phyloP scores from a whole-genome alignment of 148 eudicot species.

The Persicaria maculosa region DNA sequence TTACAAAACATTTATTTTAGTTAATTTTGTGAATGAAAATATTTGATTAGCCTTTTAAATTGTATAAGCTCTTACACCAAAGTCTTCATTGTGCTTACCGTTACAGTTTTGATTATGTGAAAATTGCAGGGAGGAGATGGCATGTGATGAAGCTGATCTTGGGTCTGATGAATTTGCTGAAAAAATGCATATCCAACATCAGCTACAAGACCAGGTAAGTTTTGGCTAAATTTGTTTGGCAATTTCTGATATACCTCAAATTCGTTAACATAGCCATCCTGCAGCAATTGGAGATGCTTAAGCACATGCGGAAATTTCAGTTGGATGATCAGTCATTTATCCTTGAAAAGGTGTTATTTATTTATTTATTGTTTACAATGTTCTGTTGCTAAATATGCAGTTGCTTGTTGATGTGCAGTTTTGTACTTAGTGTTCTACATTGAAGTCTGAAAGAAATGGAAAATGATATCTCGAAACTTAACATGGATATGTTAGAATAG shows the following conservation, averaged over 20 bases:
- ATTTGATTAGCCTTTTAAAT: too few relatives aligned
- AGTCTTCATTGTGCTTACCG: background rate
- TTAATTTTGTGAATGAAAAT: too few relatives aligned
- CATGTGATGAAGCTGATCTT: constrained; percentile 96
- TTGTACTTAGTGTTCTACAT: too few relatives aligned
- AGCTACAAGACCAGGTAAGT: constrained; percentile 57
- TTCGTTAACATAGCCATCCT: constrained; percentile 11
- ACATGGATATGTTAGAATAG: too few relatives aligned
- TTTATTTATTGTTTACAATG: background rate
- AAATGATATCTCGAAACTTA: too few relatives aligned
- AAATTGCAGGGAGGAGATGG: constrained; percentile 71
- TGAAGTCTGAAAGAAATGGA: too few relatives aligned
- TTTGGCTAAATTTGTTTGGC: background rate
- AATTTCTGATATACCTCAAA: background rate
- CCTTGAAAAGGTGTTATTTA: constrained; percentile 55
- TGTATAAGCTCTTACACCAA: background rate
- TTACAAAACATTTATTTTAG: too few relatives aligned
- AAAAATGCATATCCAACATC: constrained; percentile 52
- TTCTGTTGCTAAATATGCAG: too few relatives aligned
- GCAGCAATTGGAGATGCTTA: constrained; percentile 91
- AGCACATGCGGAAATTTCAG: constrained; percentile 67
- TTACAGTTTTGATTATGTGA: background rate
- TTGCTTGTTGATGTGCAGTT: background rate
- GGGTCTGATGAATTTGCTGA: constrained; percentile 67
- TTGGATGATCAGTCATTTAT: constrained; percentile 71